A percentile compares a stretch with the other conserved stretches of the same genome.
These are phyloP conservation scores for Eragrostis curvula DNA, from an alignment of 176 grass and related monocot species.

Conservation along the genomic window DNA sequence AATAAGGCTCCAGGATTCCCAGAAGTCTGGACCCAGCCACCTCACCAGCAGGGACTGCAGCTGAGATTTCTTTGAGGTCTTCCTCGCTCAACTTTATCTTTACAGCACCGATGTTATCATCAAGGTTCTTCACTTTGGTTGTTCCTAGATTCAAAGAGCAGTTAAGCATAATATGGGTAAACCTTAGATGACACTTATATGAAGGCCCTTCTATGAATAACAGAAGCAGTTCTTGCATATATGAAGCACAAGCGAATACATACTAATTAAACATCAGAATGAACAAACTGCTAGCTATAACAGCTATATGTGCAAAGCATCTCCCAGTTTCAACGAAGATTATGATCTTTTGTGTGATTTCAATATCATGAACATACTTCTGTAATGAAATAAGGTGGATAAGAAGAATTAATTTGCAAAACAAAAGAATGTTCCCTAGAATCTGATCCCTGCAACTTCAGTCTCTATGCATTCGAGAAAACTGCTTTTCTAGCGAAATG, in stretches of 20 bases:
- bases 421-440: constrained; percentile 8
- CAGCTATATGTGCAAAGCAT: constrained; percentile 20
- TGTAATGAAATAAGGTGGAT: constrained; percentile 7
- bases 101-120: constrained; percentile 58
- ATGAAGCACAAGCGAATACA: neutral
- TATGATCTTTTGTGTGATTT: neutral
- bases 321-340: neutral
- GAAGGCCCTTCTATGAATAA: no score
- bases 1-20: constrained; percentile 55
- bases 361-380: constrained; percentile 8
- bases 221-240: constrained; percentile 1
- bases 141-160: constrained; percentile 62
- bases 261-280: neutral
- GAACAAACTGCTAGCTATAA: constrained; percentile 3
- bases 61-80: constrained; percentile 56
- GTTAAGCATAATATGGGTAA: constrained; percentile 15
- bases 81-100: constrained; percentile 69
- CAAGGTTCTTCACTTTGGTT: constrained; percentile 75
- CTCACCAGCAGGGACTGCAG: constrained; percentile 49
- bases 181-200: constrained; percentile 3
- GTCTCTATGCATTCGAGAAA: neutral
- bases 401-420: constrained; percentile 35
- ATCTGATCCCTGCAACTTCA: constrained; percentile 21
- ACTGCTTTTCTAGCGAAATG: constrained; percentile 35
- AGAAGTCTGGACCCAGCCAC: constrained; percentile 55